phyloP scores from a whole-genome alignment of 2,329 filamentous ascomycete species.

The Herpotrichia juniperi region DNA sequence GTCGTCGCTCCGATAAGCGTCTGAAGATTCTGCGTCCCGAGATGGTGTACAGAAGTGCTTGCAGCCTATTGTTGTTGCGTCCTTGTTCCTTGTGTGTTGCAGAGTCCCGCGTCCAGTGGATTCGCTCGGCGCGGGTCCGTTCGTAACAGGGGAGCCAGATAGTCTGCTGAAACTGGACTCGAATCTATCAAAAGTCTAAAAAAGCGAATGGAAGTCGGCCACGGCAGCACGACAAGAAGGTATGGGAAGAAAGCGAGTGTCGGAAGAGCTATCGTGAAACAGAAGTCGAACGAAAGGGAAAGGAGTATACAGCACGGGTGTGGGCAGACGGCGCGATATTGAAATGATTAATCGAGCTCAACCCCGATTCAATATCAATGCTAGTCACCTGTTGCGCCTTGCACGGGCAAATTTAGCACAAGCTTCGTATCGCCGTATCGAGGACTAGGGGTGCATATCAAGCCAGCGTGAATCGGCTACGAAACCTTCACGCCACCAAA shows the following conservation, averaged over 20 bases:
- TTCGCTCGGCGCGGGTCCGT: constrained; percentile 11
- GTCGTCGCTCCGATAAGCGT: constrained; percentile 11
- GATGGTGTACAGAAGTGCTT: constrained; percentile 14
- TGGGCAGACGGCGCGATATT: constrained; percentile 7
- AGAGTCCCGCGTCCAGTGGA: constrained; percentile 18
- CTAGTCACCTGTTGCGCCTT: constrained; percentile 29
- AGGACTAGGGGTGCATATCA: background rate
- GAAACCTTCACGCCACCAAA: constrained; percentile 3
- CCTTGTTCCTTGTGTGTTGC: constrained; percentile 3
- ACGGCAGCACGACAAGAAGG: constrained; percentile 15
- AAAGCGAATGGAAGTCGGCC: constrained; percentile 25
- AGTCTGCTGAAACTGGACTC: constrained; percentile 6
- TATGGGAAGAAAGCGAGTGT: constrained; percentile 33
- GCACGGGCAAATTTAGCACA: constrained; percentile 33
- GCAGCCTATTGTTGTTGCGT: constrained; percentile 22
- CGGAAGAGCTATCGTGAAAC: constrained; percentile 12
- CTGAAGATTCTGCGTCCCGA: background rate
- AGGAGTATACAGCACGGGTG: constrained; percentile 14
- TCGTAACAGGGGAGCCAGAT: constrained; percentile 1
- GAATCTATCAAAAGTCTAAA: constrained; percentile 6
- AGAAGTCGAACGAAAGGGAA: constrained; percentile 13
- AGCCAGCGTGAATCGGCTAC: constrained; percentile 6
- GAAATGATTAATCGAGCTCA: constrained; percentile 22
- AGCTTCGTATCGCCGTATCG: constrained; percentile 16
- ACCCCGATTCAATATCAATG: constrained; percentile 16